Evolutionary conservation across 495 filamentous ascomycete genomes (phyloP).

Genomic region (Aspergillus asperescens): DNA sequence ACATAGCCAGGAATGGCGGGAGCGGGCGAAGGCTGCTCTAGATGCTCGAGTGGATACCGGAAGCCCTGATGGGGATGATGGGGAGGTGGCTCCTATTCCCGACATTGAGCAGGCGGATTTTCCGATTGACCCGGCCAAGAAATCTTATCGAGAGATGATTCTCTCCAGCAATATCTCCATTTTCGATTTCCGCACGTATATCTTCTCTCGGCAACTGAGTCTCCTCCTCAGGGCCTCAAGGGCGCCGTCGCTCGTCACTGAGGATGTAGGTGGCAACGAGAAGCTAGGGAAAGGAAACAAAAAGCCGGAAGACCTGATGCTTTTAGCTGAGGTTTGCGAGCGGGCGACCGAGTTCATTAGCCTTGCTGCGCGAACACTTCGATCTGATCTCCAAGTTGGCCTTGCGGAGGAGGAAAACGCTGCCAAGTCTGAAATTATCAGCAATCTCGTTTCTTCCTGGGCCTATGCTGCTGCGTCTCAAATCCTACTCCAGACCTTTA

Average conservation of each 20-base stretch:
- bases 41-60: conserved; percentile 12
- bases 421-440: conserved; percentile 52
- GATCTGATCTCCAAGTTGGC: conserved; percentile 58
- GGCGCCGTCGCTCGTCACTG: conserved; percentile 33
- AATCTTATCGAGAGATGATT: conserved; percentile 87
- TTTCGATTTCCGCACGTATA: conserved; percentile 92
- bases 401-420: conserved; percentile 31
- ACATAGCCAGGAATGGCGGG: conserved; percentile 66
- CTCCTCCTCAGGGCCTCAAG: conserved; percentile 80
- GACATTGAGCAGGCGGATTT: conserved; percentile 34
- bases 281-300: conserved; percentile 26
- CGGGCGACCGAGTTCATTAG: conserved; percentile 76
- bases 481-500: conserved; percentile 69
- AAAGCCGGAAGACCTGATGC: conserved; percentile 67
- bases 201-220: conserved; percentile 84
- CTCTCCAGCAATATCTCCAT: conserved; percentile 94
- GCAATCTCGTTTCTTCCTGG: conserved; percentile 82
- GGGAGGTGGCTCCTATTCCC: conserved; percentile 20
- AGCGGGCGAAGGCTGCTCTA: conserved; percentile 48
- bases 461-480: conserved; percentile 73
- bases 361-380: conserved; percentile 67
- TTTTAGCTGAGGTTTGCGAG: conserved; percentile 74
- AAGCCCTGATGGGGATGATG: conserved; percentile 10
- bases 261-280: conserved; percentile 14
- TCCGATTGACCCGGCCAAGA: conserved; percentile 67